Percentiles rank a stretch among this genome's conserved stretches.
phyloP scores from a whole-genome alignment of 2,329 filamentous ascomycete genomes.

The Chrysoporthe cubensis region DNA sequence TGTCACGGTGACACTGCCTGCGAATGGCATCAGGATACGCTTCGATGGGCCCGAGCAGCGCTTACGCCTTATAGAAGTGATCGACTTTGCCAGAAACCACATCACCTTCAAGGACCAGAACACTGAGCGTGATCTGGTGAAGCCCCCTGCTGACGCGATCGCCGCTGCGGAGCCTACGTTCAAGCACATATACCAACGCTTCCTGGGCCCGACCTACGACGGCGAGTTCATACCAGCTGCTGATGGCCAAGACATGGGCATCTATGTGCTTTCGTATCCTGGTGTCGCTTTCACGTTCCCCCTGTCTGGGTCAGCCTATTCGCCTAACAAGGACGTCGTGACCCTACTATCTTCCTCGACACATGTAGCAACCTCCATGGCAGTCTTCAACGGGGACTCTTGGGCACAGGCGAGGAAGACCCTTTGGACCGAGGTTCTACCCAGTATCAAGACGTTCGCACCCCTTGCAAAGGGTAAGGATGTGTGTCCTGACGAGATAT shows the following conservation, averaged over 20 bases:
- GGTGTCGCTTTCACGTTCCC: constrained; percentile 93
- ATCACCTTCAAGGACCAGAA: constrained; percentile 76
- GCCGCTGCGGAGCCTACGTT: constrained; percentile 71
- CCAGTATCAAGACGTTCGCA: constrained; percentile 73
- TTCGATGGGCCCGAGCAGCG: constrained; percentile 95
- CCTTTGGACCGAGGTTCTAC: constrained; percentile 75
- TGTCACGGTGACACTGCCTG: constrained; percentile 74
- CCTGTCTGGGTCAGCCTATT: constrained; percentile 74
- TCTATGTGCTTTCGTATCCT: constrained; percentile 91
- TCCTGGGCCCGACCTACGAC: constrained; percentile 92
- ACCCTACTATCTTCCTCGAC: constrained; percentile 80
- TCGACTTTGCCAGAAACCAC: constrained; percentile 84
- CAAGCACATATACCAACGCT: constrained; percentile 85
- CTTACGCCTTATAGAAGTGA: constrained; percentile 84
- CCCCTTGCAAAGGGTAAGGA: constrained; percentile 75
- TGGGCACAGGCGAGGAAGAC: constrained; percentile 82
- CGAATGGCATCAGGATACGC: constrained; percentile 85
- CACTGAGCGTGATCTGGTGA: constrained; percentile 74
- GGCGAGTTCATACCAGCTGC: constrained; percentile 83
- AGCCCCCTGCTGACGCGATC: constrained; percentile 50
- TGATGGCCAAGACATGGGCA: constrained; percentile 62
- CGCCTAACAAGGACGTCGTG: constrained; percentile 78
- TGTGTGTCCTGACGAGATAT: constrained; percentile 84
- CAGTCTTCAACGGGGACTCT: constrained; percentile 85
- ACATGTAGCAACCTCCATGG: constrained; percentile 81